Base-by-base conservation (phyloP, 139 green algal genomes). In the Picochlorum sp. region DNA sequence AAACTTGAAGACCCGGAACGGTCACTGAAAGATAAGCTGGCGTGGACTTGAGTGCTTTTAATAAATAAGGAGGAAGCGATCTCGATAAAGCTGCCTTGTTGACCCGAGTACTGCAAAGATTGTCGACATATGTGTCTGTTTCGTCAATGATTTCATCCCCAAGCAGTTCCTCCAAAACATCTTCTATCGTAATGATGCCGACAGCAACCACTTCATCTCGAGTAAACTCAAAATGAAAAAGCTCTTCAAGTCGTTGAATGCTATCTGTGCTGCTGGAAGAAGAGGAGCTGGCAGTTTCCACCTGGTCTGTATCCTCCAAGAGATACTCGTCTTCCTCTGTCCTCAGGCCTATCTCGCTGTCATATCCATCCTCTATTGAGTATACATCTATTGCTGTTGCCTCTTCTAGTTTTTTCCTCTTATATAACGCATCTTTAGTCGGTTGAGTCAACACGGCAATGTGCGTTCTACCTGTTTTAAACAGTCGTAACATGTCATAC, bases 401-500 rank as follows among this genome's bases (percentile, higher is more conserved):
- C 35, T 41, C 12, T 12, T 41, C 35, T 41, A 12, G 10, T n/a
- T n/a, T n/a, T n/a, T n/a, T n/a, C n/a, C n/a, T n/a, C n/a, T n/a
- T n/a, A n/a, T n/a, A n/a, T n/a, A n/a, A n/a, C n/a, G 60, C 62
- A 33, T 52, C 55, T 7, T 25, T 33, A 22, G 43, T 60, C 7
- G 77, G 77, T 61, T 69, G 44, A 24, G 73, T 79, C 40, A 95
- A 81, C 52, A 94, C 57, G 22, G 83, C 88, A 84, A 96, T 93
- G 77, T 95, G 88, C 47, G 63, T 83, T 33, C 81, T 75, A 45
- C 89, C 88, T 2, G 82, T 88, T 69, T 94, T 73, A 69, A 96
- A 96, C 14, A 96, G 78, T 69, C 82, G 80, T 24, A 96, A 72
- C 72, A 95, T 81, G 78, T 96, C 89, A 61, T 94, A 95, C 70